Evolutionary conservation across 164 flowering plant species (phyloP), one percentile per base, ranked within the genome.

Genomic region (Chloranthus sessilifolius): DNA sequence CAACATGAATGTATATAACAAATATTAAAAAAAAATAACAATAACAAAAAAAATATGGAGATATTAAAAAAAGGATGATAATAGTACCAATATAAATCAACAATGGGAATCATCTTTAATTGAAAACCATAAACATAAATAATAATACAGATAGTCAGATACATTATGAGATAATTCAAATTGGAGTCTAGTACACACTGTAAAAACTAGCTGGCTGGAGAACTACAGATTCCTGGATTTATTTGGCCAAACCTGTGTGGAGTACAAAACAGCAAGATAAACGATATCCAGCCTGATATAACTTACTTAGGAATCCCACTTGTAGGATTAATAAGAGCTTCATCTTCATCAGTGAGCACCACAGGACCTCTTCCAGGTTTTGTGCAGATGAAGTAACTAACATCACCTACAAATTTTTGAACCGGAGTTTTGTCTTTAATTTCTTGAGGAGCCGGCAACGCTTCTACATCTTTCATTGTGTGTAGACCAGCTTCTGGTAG

Each of bases 321-420:
- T 58, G 68, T 55, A 1, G 82, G 82, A 63, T 86, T 55, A n/a
- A 94, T 76, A 63, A 94, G 99, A 50, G 88, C 76, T 40, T 63
- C 74, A 20, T 61, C 67, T 44, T 77, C 80, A 57, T 82, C 85
- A 6, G 71, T 40, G 8, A 84, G 74, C 60, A 84, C 39, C 22
- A 72, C 69, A 3, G 99, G 99, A 26, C 99, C 99, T 66, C 67
- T 70, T 29, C 99, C 99, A 38, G 86, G 95, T 63, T 75, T 81
- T 24, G 99, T 89, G 67, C 95, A 88, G 68, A 94, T 89, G 69
- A 92, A 94, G 43, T 94, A 89, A 55, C 81, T 83, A 34, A 86
- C 92, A 38, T 81, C 92, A 12, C 95, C 95, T 20, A 22, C 67
- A 52, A 39, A 54, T 60, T 65, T 77, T 55, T 74, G 76, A n/a